Conservation (phyloP, 257 asterid genomes). For the Eustoma russellianum region DNA sequence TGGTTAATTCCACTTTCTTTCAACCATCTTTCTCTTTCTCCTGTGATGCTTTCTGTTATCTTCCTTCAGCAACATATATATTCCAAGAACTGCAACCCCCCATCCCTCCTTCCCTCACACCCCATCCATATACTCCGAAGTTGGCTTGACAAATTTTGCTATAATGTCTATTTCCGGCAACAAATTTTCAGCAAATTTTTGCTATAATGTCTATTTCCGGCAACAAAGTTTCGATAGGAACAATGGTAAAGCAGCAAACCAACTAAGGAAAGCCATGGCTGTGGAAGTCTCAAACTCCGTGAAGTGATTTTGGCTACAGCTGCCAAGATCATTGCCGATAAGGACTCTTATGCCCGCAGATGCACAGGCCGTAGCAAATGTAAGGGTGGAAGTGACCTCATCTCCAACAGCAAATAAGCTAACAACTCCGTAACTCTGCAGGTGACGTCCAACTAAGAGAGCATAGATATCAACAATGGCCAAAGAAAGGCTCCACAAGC, state of each 20-base stretch:
- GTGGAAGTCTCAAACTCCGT: conserved; percentile 84
- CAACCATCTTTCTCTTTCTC: no score
- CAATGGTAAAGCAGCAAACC: conserved; percentile 84
- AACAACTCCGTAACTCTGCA: conserved; percentile 67
- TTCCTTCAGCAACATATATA: no score
- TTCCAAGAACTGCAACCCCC: no score
- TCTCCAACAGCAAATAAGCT: conserved; percentile 89
- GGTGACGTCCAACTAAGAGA: conserved; percentile 77
- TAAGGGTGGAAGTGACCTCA: conserved; percentile 88
- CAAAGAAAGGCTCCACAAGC: conserved; percentile 88
- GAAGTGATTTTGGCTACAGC: conserved; percentile 71
- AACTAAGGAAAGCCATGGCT: conserved; percentile 92
- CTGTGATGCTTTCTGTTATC: no score
- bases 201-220: no score
- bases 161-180: no score
- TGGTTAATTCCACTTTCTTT: no score
- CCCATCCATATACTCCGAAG: no score
- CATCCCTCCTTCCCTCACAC: no score
- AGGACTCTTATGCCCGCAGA: conserved; percentile 97
- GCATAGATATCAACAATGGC: conserved; percentile 76
- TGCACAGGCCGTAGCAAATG: conserved; percentile 94
- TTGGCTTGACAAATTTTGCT: no score
- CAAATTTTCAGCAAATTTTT: no score
- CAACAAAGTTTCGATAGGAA: conserved; percentile 67
- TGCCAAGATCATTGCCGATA: conserved; percentile 72